These are phyloP conservation scores for Suhomyces xylopsoci DNA, from an alignment of 805 yeast genomes.

Conservation along the genomic window DNA sequence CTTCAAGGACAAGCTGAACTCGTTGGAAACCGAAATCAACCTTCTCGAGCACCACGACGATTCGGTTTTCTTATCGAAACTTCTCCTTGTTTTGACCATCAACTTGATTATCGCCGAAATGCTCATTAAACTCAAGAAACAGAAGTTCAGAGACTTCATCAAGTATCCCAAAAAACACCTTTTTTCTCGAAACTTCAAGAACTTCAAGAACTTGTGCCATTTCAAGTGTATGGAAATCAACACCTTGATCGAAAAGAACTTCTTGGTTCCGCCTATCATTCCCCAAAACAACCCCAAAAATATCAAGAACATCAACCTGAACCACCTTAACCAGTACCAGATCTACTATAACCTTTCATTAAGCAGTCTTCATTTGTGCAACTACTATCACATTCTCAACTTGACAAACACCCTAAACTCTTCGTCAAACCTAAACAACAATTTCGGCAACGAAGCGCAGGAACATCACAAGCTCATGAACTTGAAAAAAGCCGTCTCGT, in stretches of 20 bases:
- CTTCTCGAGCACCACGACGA: conserved; percentile 23
- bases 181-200: conserved; percentile 17
- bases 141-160: conserved; percentile 20
- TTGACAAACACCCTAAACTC: conserved; percentile 22
- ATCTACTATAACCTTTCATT: conserved; percentile 31
- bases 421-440: conserved; percentile 10
- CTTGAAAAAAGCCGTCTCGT: conserved; percentile 28
- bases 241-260: conserved; percentile 19
- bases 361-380: conserved; percentile 25
- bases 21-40: conserved; percentile 12
- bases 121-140: conserved; percentile 26
- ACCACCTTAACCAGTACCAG: conserved; percentile 21
- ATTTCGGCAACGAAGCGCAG: conserved; percentile 18
- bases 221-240: conserved; percentile 28
- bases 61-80: conserved; percentile 24
- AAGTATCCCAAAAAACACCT: conserved; percentile 15
- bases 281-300: conserved; percentile 9
- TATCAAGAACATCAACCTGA: conserved; percentile 8
- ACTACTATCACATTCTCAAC: conserved; percentile 29
- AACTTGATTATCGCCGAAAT: conserved; percentile 28
- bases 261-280: conserved; percentile 17
- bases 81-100: conserved; percentile 24
- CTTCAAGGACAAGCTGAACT: conserved; percentile 6
- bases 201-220: conserved; percentile 23
- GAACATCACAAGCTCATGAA: conserved; percentile 31